phyloP scores from a whole-genome alignment of 2,329 filamentous ascomycete genomes.

The Botrytis elliptica region DNA sequence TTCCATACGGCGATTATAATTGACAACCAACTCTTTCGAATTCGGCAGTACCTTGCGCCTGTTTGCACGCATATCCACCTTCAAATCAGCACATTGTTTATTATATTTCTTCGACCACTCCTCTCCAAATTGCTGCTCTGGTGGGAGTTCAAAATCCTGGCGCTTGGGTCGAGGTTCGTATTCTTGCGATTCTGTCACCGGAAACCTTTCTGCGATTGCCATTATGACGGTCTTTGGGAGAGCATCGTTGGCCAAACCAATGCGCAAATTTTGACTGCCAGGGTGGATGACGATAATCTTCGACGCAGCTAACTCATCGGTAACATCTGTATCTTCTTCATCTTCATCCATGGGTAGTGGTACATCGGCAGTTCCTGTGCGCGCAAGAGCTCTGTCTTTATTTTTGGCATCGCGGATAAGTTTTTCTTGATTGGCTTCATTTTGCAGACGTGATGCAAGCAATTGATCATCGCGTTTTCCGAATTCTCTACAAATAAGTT shows the following conservation, averaged over 20 bases:
- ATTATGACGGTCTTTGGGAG: conserved; percentile 92
- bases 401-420: conserved; percentile 87
- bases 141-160: conserved; percentile 55
- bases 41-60: conserved; percentile 96
- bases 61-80: conserved; percentile 85
- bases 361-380: conserved; percentile 66
- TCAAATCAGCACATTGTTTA: conserved; percentile 82
- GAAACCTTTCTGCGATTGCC: conserved; percentile 79
- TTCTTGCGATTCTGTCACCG: conserved; percentile 79
- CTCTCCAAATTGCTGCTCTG: conserved; percentile 83
- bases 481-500: conserved; percentile 66
- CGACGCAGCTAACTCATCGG: conserved; percentile 69
- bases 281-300: conserved; percentile 95
- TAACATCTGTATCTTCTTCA: conserved; percentile 53
- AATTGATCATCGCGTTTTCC: conserved; percentile 98
- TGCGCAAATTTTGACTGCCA: conserved; percentile 90
- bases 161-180: conserved; percentile 73
- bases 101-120: conserved; percentile 75
- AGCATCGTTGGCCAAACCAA: conserved; percentile 93
- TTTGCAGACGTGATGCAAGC: conserved; percentile 81
- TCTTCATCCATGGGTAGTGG: conserved; percentile 58
- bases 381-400: conserved; percentile 78
- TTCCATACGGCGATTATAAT: conserved; percentile 83
- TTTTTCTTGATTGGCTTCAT: conserved; percentile 79
- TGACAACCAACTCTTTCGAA: conserved; percentile 91